Evolutionary conservation across 345 rosid species (phyloP).

Genomic region (Salix viminalis): DNA sequence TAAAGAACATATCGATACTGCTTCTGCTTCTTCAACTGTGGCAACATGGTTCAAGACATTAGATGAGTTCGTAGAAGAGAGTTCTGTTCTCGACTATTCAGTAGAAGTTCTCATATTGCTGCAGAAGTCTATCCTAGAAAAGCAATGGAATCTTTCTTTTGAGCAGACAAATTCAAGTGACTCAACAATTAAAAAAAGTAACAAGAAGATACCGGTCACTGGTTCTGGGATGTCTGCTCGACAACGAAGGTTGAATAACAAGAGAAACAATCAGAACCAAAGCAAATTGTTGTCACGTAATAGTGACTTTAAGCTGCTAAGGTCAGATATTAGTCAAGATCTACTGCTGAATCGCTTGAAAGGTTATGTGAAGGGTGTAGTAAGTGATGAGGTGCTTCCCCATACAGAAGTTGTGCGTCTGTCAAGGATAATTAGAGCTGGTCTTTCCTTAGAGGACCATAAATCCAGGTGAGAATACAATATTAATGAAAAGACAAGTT

Average conservation of each 20-base stretch:
- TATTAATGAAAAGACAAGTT: not conserved
- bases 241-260: slow-evolving; percentile 56
- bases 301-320: slow-evolving; percentile 34
- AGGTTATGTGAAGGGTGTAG: slow-evolving; percentile 78
- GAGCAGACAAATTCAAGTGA: slow-evolving; percentile 37
- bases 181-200: slow-evolving; percentile 26
- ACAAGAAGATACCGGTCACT: slow-evolving; percentile 49
- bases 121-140: slow-evolving; percentile 88
- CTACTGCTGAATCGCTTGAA: slow-evolving; percentile 49
- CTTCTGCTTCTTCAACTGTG: slow-evolving; percentile 34
- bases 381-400: slow-evolving; percentile 67
- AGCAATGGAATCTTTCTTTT: slow-evolving; percentile 89
- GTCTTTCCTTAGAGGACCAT: slow-evolving; percentile 73
- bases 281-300: slow-evolving; percentile 29
- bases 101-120: slow-evolving; percentile 74
- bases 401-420: slow-evolving; percentile 77
- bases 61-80: slow-evolving; percentile 41
- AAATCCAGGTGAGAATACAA: slow-evolving; percentile 53
- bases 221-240: slow-evolving; percentile 82
- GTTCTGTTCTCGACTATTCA: slow-evolving; percentile 45
- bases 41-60: slow-evolving; percentile 37
- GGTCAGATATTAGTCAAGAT: slow-evolving; percentile 48
- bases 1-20: slow-evolving; percentile 47
- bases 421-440: slow-evolving; percentile 69
- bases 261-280: slow-evolving; percentile 37